Percentiles rank a stretch among this genome's conserved stretches.
Evolutionary conservation across 2,329 filamentous ascomycete genomes (phyloP).

Genomic region (Ceratocystis cacaofunesta): DNA sequence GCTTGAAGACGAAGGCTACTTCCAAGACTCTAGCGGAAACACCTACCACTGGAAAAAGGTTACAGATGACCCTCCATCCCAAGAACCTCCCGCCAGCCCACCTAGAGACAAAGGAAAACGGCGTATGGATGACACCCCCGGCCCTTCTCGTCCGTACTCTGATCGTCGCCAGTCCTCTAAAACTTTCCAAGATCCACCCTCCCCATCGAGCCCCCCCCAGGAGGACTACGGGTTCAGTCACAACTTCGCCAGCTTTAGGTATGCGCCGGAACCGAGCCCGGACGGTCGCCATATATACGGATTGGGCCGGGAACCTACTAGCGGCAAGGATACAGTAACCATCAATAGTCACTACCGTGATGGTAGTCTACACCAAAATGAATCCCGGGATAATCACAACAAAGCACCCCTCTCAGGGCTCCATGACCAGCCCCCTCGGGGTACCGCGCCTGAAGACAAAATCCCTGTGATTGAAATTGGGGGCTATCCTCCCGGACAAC

Average conservation of each 20-base stretch:
- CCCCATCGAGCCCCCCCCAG: too few species aligned
- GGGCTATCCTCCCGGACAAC: not conserved
- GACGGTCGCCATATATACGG: not conserved
- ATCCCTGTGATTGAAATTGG: not conserved
- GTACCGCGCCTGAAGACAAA: not conserved
- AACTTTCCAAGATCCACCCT: not conserved
- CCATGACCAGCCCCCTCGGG: accelerated
- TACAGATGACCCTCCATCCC: not conserved
- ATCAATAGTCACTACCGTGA: too few species aligned
- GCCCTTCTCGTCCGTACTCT: not conserved
- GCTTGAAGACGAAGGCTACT: not conserved
- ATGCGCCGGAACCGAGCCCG: too few species aligned
- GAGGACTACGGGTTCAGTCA: not conserved
- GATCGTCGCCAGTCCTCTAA: not conserved
- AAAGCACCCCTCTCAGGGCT: too few species aligned
- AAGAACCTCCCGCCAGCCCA: not conserved
- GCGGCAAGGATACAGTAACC: not conserved
- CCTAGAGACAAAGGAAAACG: not conserved
- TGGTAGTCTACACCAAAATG: too few species aligned
- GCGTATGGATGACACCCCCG: not conserved
- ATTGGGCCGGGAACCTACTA: not conserved
- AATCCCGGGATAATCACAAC: too few species aligned
- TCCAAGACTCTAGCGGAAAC: not conserved
- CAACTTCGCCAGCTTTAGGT: not conserved
- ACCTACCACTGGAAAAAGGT: not conserved